phyloP scores from a whole-genome alignment of 2,329 filamentous ascomycete genomes.

The Raffaelea ambrosiae region DNA sequence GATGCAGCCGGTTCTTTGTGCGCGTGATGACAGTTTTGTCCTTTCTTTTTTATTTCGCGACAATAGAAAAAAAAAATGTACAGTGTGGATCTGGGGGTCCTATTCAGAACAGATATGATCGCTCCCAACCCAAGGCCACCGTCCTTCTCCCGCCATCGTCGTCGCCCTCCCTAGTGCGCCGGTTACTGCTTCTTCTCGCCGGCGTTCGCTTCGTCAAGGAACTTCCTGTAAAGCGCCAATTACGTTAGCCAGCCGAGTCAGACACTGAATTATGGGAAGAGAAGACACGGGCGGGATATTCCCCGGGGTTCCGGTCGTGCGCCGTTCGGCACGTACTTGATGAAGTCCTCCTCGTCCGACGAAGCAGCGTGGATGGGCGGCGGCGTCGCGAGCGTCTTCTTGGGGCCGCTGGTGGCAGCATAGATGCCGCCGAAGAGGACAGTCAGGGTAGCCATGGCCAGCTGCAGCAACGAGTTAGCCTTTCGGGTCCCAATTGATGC shows the following conservation, averaged over 20 bases:
- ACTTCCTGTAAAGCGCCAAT: conserved; percentile 28
- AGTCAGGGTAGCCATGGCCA: conserved; percentile 48
- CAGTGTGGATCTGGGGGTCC: background rate
- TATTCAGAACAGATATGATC: too few species aligned
- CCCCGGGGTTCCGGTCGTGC: too few species aligned
- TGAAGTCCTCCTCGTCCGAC: conserved; percentile 56
- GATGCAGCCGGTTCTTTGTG: too few species aligned
- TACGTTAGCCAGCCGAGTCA: too few species aligned
- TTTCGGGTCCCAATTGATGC: background rate
- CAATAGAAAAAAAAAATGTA: conserved; percentile 3
- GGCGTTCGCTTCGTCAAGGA: conserved; percentile 33
- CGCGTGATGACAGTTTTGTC: too few species aligned
- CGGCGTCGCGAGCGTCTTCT: conserved; percentile 34
- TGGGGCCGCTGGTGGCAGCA: conserved; percentile 32
- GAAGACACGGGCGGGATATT: background rate
- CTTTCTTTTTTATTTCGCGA: conserved; percentile 3
- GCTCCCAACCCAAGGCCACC: background rate
- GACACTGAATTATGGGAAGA: background rate
- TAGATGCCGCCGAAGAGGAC: conserved; percentile 41
- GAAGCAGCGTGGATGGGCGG: conserved; percentile 52
- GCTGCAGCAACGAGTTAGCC: conserved; percentile 23
- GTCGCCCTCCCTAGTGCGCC: conserved; percentile 7
- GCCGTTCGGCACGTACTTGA: conserved; percentile 49
- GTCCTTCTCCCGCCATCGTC: background rate
- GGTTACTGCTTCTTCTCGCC: conserved; percentile 29